Base-by-base conservation (phyloP, 257 asterid species). In the Ballota nigra region DNA sequence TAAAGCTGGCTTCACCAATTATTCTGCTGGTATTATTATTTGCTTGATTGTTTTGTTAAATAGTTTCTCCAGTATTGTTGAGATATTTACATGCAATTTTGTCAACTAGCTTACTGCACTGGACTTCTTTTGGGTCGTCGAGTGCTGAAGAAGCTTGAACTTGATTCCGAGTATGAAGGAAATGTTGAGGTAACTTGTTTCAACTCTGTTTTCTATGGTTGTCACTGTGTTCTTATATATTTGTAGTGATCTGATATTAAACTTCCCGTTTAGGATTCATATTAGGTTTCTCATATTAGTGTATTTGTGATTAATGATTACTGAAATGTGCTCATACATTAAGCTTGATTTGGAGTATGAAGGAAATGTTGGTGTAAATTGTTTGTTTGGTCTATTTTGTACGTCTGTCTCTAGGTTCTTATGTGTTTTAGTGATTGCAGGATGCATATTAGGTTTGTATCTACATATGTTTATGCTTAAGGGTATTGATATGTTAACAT, bases 61-160 rank as follows among this genome's bases (percentile, higher is more conserved):
- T 1, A 24, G 4, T 28, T 13, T 33, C 5, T 2, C 9, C 13
- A 1, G 15, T n/a, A 6, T 3, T 0, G 2, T 58, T 5, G 3
- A 6, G 9, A 9, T 5, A 67, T 24, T 59, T 28, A 59, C 28
- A 2, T 1, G 4, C 18, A 8, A 8, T 2, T 3, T 28, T 80
- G 10, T 45, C 10, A 10, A 29, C n/a, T 70, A 91, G 98, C 98
- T 57, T 92, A 92, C 82, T 89, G 96, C 75, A 92, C 96, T 67
- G 98, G 98, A 6, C 96, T 92, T 73, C 85, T 92, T 8, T 75
- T 92, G 85, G 96, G 90, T 11, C 92, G 96, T 45, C 87, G 96
- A 33, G 94, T 88, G n/a, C 82, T 92, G 38, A 85, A 89, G 55
- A 82, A 71, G 57, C 98, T 89, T 69, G 92, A 92, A 16, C 79